Percentiles rank a stretch among this genome's conserved stretches.
Conservation (phyloP, 2,329 filamentous ascomycete genomes). For the Aspergillus candidus region DNA sequence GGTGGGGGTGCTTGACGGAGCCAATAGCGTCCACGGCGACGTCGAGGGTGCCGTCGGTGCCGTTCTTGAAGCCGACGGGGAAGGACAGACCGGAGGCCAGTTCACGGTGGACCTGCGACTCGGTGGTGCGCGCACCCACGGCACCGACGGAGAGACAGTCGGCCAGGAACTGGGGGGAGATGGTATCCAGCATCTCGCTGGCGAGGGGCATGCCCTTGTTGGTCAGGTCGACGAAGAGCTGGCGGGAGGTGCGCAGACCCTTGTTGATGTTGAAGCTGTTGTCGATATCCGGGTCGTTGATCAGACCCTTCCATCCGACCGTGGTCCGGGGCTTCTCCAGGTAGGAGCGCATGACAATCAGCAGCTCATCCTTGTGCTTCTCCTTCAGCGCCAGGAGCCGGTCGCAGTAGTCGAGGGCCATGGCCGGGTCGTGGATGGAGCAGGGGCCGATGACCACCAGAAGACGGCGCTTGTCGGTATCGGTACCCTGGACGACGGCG, state of each 20-base stretch:
- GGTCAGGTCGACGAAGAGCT: constrained; percentile 91
- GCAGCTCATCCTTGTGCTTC: constrained; percentile 80
- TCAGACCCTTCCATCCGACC: constrained; percentile 96
- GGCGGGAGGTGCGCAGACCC: constrained; percentile 75
- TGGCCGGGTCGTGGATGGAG: constrained; percentile 90
- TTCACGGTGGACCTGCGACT: constrained; percentile 92
- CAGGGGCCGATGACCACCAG: constrained; percentile 88
- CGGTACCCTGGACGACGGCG: constrained; percentile 55
- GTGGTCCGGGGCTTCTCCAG: constrained; percentile 97
- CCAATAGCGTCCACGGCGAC: constrained; percentile 95
- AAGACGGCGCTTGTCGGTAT: constrained; percentile 50
- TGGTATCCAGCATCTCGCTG: constrained; percentile 96
- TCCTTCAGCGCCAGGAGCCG: constrained; percentile 72
- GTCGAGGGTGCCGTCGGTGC: constrained; percentile 81
- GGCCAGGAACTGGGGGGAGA: constrained; percentile 92
- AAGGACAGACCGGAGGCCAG: constrained; percentile 89
- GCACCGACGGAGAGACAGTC: constrained; percentile 88
- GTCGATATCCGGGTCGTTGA: constrained; percentile 98
- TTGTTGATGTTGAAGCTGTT: constrained; percentile 99
- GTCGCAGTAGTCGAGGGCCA: constrained; percentile 89
- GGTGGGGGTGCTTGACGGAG: constrained; percentile 83
- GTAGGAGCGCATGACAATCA: constrained; percentile 97
- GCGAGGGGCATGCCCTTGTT: constrained; percentile 91
- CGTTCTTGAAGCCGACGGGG: constrained; percentile 99
- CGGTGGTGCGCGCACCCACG: constrained; percentile 91